Percentiles rank a stretch among this genome's conserved stretches.
Evolutionary conservation across 1,139 yeast genomes (phyloP).

Genomic region (Oligophagozyma castellii): DNA sequence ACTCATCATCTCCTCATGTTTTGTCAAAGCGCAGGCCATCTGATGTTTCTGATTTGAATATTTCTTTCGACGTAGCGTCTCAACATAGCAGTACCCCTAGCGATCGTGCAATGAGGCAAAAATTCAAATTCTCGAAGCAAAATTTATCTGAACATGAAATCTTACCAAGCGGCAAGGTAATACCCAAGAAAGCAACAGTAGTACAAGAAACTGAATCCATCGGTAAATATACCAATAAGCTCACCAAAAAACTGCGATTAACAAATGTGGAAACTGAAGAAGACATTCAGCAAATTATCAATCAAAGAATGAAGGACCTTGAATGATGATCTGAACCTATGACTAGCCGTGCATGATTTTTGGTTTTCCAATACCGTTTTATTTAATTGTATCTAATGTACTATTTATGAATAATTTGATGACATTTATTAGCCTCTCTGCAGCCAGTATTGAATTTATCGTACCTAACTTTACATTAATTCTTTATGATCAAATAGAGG

Average conservation of each 20-base stretch:
- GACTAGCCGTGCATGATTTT: too few species aligned
- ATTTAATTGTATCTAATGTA: too few species aligned
- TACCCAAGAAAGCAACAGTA: conserved; percentile 28
- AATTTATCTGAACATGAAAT: conserved; percentile 32
- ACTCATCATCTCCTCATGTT: neutral
- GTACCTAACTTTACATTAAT: too few species aligned
- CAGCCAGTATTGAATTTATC: too few species aligned
- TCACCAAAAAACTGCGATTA: conserved; percentile 27
- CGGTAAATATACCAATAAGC: conserved; percentile 3
- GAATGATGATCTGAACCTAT: too few species aligned
- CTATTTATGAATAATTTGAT: too few species aligned
- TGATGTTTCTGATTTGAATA: conserved; percentile 9
- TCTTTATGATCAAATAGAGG: too few species aligned
- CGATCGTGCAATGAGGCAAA: conserved; percentile 1
- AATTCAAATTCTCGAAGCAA: neutral
- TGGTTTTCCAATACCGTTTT: too few species aligned
- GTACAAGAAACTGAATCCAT: conserved; percentile 8
- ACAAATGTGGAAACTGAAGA: conserved; percentile 28
- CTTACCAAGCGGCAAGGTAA: conserved; percentile 57
- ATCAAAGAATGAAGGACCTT: conserved; percentile 35
- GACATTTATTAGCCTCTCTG: too few species aligned
- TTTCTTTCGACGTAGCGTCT: neutral
- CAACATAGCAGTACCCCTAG: conserved; percentile 2
- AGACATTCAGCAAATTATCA: conserved; percentile 48
- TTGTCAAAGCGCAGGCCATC: conserved; percentile 3